A percentile compares a stretch with the other conserved stretches of the same genome.
These are phyloP conservation scores for Grosmannia clavigera DNA, from an alignment of 2,329 filamentous ascomycete species.

Conservation along the genomic window DNA sequence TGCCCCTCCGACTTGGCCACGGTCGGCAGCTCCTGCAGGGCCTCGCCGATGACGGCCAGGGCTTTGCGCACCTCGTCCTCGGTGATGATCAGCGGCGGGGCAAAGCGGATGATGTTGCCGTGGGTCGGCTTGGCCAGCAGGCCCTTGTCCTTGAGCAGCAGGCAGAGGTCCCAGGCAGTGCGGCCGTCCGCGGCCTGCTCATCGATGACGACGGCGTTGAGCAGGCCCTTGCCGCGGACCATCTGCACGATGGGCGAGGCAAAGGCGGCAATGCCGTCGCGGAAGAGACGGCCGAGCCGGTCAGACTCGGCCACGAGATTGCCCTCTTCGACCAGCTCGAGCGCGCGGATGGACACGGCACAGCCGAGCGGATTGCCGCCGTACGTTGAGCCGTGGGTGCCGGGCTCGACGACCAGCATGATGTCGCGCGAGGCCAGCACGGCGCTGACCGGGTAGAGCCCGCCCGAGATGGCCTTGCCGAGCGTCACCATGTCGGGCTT, in stretches of 20 bases:
- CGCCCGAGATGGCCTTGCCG: conserved; percentile 94
- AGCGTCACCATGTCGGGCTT: conserved; percentile 91
- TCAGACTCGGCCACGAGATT: conserved; percentile 75
- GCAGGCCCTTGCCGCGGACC: conserved; percentile 81
- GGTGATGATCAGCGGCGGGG: conserved; percentile 89
- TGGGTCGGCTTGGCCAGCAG: conserved; percentile 95
- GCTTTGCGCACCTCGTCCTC: conserved; percentile 74
- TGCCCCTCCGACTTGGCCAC: conserved; percentile 32
- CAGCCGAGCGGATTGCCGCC: conserved; percentile 93
- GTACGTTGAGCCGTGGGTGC: conserved; percentile 96
- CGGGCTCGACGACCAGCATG: conserved; percentile 92
- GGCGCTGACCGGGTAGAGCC: conserved; percentile 97
- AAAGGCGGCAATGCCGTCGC: conserved; percentile 62
- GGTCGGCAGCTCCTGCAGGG: conserved; percentile 67
- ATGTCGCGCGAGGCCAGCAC: conserved; percentile 80
- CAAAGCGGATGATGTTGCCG: conserved; percentile 94
- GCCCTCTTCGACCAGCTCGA: conserved; percentile 90
- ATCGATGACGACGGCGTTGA: conserved; percentile 95
- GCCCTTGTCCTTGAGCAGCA: conserved; percentile 91
- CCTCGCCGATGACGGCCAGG: conserved; percentile 66
- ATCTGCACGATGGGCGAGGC: conserved; percentile 68
- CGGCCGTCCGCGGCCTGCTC: conserved; percentile 75
- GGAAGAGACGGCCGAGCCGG: conserved; percentile 68
- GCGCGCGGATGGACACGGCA: conserved; percentile 85
- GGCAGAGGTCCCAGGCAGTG: conserved; percentile 90